phyloP scores from a whole-genome alignment of 129 eudicot species.

The carrot (Daucus carota) region DNA sequence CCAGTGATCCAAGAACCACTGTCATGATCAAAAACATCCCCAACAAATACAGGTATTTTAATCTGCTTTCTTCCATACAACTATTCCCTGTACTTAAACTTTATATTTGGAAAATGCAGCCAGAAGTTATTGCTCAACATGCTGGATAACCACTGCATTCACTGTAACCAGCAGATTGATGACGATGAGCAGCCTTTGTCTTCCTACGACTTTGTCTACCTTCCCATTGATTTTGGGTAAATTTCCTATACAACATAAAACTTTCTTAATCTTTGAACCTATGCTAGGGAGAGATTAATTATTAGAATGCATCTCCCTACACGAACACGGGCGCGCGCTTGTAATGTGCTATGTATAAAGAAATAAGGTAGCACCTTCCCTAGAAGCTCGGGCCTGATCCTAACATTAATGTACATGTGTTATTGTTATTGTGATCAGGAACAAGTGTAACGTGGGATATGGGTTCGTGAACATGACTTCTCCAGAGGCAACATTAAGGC shows the following conservation, averaged over 20 bases:
- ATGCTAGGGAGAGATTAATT: no score
- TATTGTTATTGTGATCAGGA: background rate
- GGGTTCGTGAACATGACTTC: constrained; percentile 98
- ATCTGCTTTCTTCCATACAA: no score
- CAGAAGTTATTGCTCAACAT: constrained; percentile 82
- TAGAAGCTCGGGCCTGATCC: no score
- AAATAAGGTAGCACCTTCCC: no score
- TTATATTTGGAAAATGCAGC: constrained; percentile 21
- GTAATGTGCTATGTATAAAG: no score
- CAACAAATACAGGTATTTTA: constrained; percentile 88
- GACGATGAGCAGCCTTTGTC: constrained; percentile 58
- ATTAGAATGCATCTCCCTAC: no score
- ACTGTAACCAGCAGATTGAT: constrained; percentile 74
- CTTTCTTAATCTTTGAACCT: no score
- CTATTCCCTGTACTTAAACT: no score
- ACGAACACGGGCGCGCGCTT: no score
- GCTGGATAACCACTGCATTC: constrained; percentile 97
- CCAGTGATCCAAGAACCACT: constrained; percentile 73
- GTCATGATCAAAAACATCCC: constrained; percentile 96
- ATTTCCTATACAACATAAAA: no score
- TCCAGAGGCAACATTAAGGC: constrained; percentile 68
- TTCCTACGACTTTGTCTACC: constrained; percentile 82
- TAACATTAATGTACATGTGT: no score
- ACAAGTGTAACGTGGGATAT: constrained; percentile 96
- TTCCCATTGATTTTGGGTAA: constrained; percentile 97